A percentile compares a stretch with the other conserved stretches of the same genome.
Evolutionary conservation across 495 filamentous ascomycete species (phyloP).

Genomic region (Cenococcum geophilum): DNA sequence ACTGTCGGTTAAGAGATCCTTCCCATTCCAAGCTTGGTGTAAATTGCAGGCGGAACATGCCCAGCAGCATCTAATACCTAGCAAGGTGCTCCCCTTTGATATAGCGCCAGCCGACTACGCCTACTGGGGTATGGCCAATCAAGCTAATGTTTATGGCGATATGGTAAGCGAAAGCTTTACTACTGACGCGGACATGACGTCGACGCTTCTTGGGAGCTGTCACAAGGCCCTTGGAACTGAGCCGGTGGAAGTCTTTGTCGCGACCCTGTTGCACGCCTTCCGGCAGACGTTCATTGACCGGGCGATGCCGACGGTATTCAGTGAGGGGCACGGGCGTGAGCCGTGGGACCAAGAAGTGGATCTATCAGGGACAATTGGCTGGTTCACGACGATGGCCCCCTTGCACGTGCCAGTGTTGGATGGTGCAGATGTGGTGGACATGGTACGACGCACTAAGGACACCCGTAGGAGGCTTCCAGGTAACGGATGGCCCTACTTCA

Average conservation of each 20-base stretch:
- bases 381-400: slow-evolving; percentile 36
- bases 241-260: slow-evolving; percentile 33
- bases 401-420: slow-evolving; percentile 26
- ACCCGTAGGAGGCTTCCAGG: slow-evolving; percentile 16
- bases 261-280: slow-evolving; percentile 36
- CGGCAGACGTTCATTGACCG: slow-evolving; percentile 33
- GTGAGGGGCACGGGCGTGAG: slow-evolving; percentile 38
- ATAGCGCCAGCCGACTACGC: slow-evolving; percentile 9
- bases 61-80: slow-evolving; percentile 6
- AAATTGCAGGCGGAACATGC: slow-evolving; percentile 21
- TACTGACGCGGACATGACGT: slow-evolving; percentile 19
- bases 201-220: slow-evolving; percentile 16
- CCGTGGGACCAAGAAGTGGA: slow-evolving; percentile 30
- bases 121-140: slow-evolving; percentile 30
- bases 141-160: slow-evolving; percentile 24
- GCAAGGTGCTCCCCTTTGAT: slow-evolving; percentile 13
- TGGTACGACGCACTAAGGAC: slow-evolving; percentile 25
- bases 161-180: slow-evolving; percentile 24
- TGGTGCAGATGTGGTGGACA: slow-evolving; percentile 22
- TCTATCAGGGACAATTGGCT: slow-evolving; percentile 35
- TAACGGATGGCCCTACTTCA: slow-evolving; percentile 30
- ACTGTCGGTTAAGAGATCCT: no score
- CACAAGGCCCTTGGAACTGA: slow-evolving; percentile 30
- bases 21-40: slow-evolving; percentile 27
- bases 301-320: slow-evolving; percentile 27